These are phyloP conservation scores for Naegleria gruberi DNA, from an alignment of 208 protist genomes.

Conservation along the genomic window DNA sequence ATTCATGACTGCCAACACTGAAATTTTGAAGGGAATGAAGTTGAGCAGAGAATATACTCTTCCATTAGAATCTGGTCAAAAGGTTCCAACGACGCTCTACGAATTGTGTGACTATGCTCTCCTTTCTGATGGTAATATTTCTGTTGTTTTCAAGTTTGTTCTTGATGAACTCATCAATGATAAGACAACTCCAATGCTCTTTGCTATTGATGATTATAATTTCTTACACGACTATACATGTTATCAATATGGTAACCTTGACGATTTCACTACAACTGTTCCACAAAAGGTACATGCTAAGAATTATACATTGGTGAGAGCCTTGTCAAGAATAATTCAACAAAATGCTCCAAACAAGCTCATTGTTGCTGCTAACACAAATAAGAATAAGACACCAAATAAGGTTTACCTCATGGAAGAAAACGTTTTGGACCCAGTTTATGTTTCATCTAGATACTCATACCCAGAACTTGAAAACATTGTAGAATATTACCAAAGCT, in stretches of 20 bases:
- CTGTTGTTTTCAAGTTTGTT: conserved; percentile 4
- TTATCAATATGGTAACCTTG: not conserved
- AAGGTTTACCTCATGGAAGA: not conserved
- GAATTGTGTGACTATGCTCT: not conserved
- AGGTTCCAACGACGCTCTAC: not conserved
- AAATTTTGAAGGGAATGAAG: conserved; percentile 14
- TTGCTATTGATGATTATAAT: conserved; percentile 18
- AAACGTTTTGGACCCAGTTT: not conserved
- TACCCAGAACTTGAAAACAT: not conserved
- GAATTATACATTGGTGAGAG: not conserved
- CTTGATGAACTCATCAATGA: not conserved
- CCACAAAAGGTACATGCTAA: not conserved
- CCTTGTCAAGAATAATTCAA: not conserved
- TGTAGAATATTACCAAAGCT: not conserved
- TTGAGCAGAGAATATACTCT: not conserved
- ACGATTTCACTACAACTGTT: not conserved
- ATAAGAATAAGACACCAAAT: not conserved
- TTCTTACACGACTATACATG: not conserved
- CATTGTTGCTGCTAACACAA: not conserved
- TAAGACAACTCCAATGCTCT: not conserved
- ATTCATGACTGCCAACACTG: not conserved
- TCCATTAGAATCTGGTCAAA: not conserved
- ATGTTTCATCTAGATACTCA: not conserved
- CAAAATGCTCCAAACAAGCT: conserved; percentile 6
- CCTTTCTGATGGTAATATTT: not conserved